Conservation (phyloP, 1,284 basidiomycete species). For the Cryptococcus amylolentus region DNA sequence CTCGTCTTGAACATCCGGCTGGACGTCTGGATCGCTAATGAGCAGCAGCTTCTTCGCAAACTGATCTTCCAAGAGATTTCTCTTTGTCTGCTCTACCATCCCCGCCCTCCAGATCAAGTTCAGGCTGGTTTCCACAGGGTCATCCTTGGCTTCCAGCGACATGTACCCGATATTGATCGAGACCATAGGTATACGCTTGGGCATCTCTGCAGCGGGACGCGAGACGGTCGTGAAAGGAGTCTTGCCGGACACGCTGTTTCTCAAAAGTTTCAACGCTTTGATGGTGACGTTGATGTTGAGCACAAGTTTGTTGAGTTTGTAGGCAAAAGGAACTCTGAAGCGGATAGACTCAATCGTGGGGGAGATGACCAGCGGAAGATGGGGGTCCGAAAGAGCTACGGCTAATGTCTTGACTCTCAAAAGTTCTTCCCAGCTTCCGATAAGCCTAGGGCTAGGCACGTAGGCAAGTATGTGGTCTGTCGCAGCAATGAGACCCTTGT, state of each 20-base stretch:
- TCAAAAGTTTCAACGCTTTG: conserved; percentile 69
- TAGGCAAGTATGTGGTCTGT: conserved; percentile 50
- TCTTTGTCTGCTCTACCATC: conserved; percentile 66
- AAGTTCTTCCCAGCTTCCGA: conserved; percentile 73
- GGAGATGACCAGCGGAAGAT: conserved; percentile 7
- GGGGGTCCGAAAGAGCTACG: conserved; percentile 48
- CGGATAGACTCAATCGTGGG: conserved; percentile 61
- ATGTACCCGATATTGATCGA: conserved; percentile 61
- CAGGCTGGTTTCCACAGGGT: conserved; percentile 76
- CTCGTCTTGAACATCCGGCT: neutral
- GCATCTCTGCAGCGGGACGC: conserved; percentile 62
- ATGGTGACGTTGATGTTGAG: conserved; percentile 62
- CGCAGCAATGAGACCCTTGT: conserved; percentile 25
- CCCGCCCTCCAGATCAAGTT: conserved; percentile 77
- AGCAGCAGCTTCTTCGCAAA: conserved; percentile 70
- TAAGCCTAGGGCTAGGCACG: conserved; percentile 49
- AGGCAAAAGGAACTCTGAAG: conserved; percentile 75
- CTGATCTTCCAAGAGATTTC: conserved; percentile 73
- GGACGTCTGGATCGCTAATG: conserved; percentile 52
- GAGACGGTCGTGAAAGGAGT: conserved; percentile 38
- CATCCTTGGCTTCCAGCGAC: conserved; percentile 80
- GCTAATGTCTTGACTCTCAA: conserved; percentile 62
- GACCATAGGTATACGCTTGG: conserved; percentile 68
- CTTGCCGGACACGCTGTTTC: conserved; percentile 20
- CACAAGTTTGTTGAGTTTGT: conserved; percentile 68